A percentile compares a stretch with the other conserved stretches of the same genome.
phyloP scores from a whole-genome alignment of 345 rosid species.

The Arabis alpina region DNA sequence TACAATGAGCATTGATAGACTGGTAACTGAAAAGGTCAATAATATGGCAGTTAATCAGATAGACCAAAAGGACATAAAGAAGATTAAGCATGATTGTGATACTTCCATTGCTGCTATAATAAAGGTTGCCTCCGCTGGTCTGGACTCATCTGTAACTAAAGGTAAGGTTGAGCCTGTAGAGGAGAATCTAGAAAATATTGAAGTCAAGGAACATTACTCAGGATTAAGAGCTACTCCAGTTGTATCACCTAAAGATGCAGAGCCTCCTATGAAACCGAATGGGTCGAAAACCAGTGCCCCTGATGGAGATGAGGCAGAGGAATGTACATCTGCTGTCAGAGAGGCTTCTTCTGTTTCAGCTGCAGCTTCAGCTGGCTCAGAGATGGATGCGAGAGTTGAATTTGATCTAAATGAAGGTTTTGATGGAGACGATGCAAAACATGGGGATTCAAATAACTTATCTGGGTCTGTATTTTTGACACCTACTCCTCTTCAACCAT shows the following conservation, averaged over 20 bases:
- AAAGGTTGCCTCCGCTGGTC: slow-evolving; percentile 8
- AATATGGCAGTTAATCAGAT: slow-evolving; percentile 32
- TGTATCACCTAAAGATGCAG: slow-evolving; percentile 41
- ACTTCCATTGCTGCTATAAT: slow-evolving; percentile 3
- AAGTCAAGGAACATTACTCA: slow-evolving; percentile 29
- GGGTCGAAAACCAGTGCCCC: slow-evolving; percentile 41
- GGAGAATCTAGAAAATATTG: slow-evolving; percentile 39
- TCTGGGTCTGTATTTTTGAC: slow-evolving; percentile 41
- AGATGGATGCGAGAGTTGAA: slow-evolving; percentile 61
- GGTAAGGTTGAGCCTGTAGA: slow-evolving; percentile 45
- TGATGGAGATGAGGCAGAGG: slow-evolving; percentile 59
- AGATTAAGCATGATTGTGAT: slow-evolving; percentile 42
- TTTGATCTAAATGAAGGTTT: slow-evolving; percentile 93
- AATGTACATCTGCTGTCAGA: slow-evolving; percentile 41
- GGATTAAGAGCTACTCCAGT: slow-evolving; percentile 25
- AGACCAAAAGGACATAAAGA: slow-evolving; percentile 30
- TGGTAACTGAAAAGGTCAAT: slow-evolving; percentile 47
- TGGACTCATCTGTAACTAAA: slow-evolving; percentile 37
- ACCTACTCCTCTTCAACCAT: slow-evolving; percentile 49
- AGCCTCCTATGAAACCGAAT: slow-evolving; percentile 39
- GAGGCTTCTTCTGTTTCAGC: slow-evolving; percentile 41
- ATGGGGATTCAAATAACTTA: slow-evolving; percentile 49
- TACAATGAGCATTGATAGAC: slow-evolving; percentile 32
- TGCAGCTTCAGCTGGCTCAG: slow-evolving; percentile 41
- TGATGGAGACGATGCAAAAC: slow-evolving; percentile 58